Evolutionary conservation across 129 eudicot species (phyloP), one percentile per base, ranked within the genome.

Genomic region (Lactuca sativa): DNA sequence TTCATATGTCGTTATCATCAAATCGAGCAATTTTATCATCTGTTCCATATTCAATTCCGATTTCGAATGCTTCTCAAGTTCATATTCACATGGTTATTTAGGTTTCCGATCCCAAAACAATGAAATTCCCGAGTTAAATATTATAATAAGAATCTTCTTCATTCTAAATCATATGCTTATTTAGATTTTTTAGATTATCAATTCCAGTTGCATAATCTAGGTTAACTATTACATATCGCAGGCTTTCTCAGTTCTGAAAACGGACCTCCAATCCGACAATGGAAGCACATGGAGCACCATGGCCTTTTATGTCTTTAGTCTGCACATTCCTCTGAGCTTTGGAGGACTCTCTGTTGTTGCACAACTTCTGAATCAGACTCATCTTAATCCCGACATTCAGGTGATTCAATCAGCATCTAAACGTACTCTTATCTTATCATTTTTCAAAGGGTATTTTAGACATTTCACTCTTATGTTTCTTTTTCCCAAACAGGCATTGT

Each of bases 251-350:
- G 73, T 71, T 12, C 81, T 92, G 68, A 60, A 80, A 74, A 56
- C 84, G 18, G 89, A 88, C 58, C 65, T 17, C 17, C 62, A 74
- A 63, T 77, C 76, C 71, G 89, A 92, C 69, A 63, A 36, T 72
- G 96, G 89, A 59, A 84, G 59, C 72, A 63, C 80, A 16, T 88
- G 86, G 89, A 86, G 88, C 83, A 82, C 85, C 41, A 67, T 92
- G 89, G 89, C 75, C 14, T 88, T 86, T 44, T 92, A 92, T 69
- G 41, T 92, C 8, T 92, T 92, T 62, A 88, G 89, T 73, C 34
- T 88, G 75, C 97, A 88, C 60, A 72, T 88, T 66, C 97, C 97
- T 64, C 63, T 92, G 75, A 92, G 97, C 78, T 92, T 88, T 70
- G 97, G 97, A 56, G 96, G 97, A 37, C 41, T 87, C 21, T 77